phyloP scores from a whole-genome alignment of 108 stramenopile species.

The Mediolabrus comicus region DNA sequence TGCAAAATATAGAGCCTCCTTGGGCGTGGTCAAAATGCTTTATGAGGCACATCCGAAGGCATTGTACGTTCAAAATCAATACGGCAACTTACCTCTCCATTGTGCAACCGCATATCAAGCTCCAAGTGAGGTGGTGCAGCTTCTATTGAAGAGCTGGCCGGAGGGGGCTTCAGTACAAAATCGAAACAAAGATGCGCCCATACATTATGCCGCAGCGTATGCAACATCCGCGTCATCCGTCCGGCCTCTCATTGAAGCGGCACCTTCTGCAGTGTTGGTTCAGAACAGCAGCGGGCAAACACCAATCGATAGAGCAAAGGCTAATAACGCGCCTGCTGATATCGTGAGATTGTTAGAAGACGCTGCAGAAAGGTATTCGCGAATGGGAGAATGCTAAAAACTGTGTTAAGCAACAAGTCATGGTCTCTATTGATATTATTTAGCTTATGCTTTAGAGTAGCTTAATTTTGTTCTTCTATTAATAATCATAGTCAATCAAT shows the following conservation, averaged over 20 bases:
- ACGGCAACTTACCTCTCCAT: slow-evolving; percentile 53
- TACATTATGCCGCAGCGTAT: slow-evolving; percentile 49
- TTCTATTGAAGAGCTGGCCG: slow-evolving; percentile 41
- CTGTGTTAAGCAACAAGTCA: too few relatives aligned
- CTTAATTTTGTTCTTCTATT: background rate
- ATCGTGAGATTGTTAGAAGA: slow-evolving; percentile 36
- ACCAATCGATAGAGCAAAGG: slow-evolving; percentile 55
- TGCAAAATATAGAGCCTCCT: slow-evolving; percentile 50
- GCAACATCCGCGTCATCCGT: slow-evolving; percentile 33
- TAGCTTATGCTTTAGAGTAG: background rate
- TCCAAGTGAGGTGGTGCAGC: slow-evolving; percentile 40
- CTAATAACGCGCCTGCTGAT: slow-evolving; percentile 37
- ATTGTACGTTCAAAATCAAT: slow-evolving; percentile 49
- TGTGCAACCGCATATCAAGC: slow-evolving; percentile 48
- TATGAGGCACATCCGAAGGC: slow-evolving; percentile 47
- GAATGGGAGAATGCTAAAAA: background rate
- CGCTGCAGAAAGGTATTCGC: slow-evolving; percentile 41
- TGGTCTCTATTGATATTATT: too few relatives aligned
- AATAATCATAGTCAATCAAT: background rate
- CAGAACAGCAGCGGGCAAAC: slow-evolving; percentile 50
- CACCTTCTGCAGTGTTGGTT: slow-evolving; percentile 43
- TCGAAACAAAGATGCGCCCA: slow-evolving; percentile 44
- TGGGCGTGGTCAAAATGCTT: slow-evolving; percentile 46
- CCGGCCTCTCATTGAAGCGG: slow-evolving; percentile 41
- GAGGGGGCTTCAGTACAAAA: slow-evolving; percentile 49